Base-by-base conservation (phyloP, 2,329 filamentous ascomycete genomes). In the Colletotrichum cereale region DNA sequence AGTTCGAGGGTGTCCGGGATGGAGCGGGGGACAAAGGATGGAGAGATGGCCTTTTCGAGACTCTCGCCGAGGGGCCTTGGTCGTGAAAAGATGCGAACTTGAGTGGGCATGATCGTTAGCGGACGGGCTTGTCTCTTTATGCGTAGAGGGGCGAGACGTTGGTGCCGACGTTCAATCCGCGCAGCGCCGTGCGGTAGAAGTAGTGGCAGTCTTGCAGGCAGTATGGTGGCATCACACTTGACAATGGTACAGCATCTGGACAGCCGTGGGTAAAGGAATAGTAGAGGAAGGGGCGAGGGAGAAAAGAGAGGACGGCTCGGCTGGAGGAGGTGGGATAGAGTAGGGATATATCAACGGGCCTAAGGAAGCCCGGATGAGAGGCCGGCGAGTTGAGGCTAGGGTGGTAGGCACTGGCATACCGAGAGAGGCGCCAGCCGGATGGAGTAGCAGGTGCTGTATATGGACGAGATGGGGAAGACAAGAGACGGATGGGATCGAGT, bases 121-220 rank as follows among this genome's bases (percentile, higher is more conserved):
- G 52, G 42, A 38, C 34, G 76, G 82, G 12, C n/a, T 34, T 31
- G 12, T 34, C 74, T 80, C 77, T 87, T 71, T 86, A 94, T 82
- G 87, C 88, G 85, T 94, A 94, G 66, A 94, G 85, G 76, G 92
- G 91, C 75, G 92, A 94, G 82, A 97, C 89, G 78, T 85, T 88
- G 77, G 93, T 97, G 84, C 90, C 89, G 77, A 97, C 91, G 79
- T 93, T 96, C 77, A 97, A 86, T 80, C 95, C 91, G 86, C 93
- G 93, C 84, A 97, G 85, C 80, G 93, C 93, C 82, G 92, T 97
- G 86, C 93, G 93, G 86, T 93, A 96, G 84, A 97, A 97, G 84
- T 97, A 97, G 81, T 97, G 94, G 79, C 93, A 97, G 83, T 97
- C 93, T 87, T 96, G 92, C 69, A 93, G 86, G 82, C 86, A 97